phyloP scores from a whole-genome alignment of 768 basidiomycete species.

The Tubosaeta brunneosetosa region DNA sequence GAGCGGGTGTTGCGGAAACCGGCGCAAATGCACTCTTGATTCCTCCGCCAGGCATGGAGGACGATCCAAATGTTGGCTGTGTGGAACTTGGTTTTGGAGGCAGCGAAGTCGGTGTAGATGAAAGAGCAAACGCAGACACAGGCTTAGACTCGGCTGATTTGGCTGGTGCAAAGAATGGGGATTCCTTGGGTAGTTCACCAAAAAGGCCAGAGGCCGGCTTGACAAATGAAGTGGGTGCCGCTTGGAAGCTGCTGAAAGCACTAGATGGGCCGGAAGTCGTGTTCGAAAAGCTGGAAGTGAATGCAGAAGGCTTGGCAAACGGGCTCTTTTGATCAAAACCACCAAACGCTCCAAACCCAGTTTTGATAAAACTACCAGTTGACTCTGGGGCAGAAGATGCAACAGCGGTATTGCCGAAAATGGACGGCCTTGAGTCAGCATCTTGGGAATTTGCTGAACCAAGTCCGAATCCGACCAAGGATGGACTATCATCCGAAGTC shows the following conservation, averaged over 20 bases:
- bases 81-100: neutral
- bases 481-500: slow-evolving; percentile 28
- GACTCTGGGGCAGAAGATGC: slow-evolving; percentile 11
- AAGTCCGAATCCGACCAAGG: slow-evolving; percentile 31
- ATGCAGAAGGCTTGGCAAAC: slow-evolving; percentile 22
- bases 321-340: slow-evolving; percentile 24
- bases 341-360: slow-evolving; percentile 32
- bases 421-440: slow-evolving; percentile 26
- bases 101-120: neutral
- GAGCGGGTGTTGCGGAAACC: neutral
- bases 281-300: slow-evolving; percentile 5
- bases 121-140: neutral
- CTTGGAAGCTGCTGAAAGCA: neutral
- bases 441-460: slow-evolving; percentile 22
- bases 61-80: slow-evolving; percentile 32
- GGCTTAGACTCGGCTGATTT: neutral
- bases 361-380: slow-evolving; percentile 25
- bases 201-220: neutral
- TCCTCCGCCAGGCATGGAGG: slow-evolving; percentile 30
- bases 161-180: neutral
- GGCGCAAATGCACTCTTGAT: slow-evolving; percentile 18
- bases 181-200: neutral
- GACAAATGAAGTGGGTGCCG: slow-evolving; percentile 2
- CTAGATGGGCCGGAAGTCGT: neutral
- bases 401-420: slow-evolving; percentile 29